Base-by-base conservation (phyloP, 805 yeast genomes). In the Metschnikowia amazonensis region DNA sequence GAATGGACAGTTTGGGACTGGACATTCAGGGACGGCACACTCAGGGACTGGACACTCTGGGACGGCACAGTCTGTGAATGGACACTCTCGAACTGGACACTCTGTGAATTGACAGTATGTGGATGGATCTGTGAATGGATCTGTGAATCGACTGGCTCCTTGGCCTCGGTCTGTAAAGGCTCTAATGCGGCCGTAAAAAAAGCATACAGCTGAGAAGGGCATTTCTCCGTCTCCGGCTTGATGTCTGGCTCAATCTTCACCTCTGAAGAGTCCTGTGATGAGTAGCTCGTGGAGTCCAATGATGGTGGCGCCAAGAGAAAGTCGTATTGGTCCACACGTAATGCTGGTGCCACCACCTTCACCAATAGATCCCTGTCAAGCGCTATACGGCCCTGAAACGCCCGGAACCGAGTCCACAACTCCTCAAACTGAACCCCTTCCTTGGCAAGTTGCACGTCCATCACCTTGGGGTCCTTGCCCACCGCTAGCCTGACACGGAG, bases 261-360 rank as follows among this genome's bases (percentile, higher is more conserved):
- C 35, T 21, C 17, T 11, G 29, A 24, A n/a, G 43, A 34, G 18
- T 47, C 48, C 13, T 39, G 42, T 3, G 45, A 39, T 6, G 50
- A 47, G 31, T 46, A 39, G 42, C 38, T 43, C 4, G 50, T 39
- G 31, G 47, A 43, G 36, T 36, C 47, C 11, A 31, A 36, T 9
- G 42, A 14, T 2, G 31, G 14, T 3, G 29, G 18, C 5, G 34
- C 36, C 30, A 44, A 11, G 24, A 40, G 36, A 18, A 40, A 32
- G 24, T 13, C 37, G 20, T 40, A 31, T 9, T 40, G 36, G 16
- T 40, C 39, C 23, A 20, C 31, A 10, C 29, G 36, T 16, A 40
- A 20, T 29, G 27, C 13, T 9, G 42, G 24, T 5, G 17, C 38
- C 3, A 42, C 9, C 16, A 48, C n/a, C 5, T 23, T n/a, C 13